A percentile compares a stretch with the other conserved stretches of the same genome.
Evolutionary conservation across 352 stramenopile genomes (phyloP).

Genomic region (Pythium chondricola): DNA sequence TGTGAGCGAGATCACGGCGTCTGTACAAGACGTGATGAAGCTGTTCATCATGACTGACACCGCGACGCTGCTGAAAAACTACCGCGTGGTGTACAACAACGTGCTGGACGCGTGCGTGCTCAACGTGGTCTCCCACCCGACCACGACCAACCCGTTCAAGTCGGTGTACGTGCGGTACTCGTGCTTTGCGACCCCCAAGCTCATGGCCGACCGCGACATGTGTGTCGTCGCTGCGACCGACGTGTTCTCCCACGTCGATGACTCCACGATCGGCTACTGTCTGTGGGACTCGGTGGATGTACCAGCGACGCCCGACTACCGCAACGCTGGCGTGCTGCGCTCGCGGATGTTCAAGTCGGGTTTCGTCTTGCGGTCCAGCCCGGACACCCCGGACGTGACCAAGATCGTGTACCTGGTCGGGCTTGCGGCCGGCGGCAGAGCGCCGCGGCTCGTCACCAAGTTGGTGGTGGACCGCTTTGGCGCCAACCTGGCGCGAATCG

Average conservation of each 20-base stretch:
- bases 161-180: constrained; percentile 31
- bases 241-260: constrained; percentile 23
- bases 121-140: constrained; percentile 32
- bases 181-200: constrained; percentile 25
- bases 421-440: too few species aligned
- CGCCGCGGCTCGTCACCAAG: too few species aligned
- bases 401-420: too few species aligned
- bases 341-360: constrained; percentile 45
- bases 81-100: constrained; percentile 40
- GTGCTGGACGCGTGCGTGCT: constrained; percentile 38
- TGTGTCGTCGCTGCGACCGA: constrained; percentile 34
- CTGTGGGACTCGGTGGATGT: constrained; percentile 54
- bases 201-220: constrained; percentile 29
- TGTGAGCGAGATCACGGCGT: constrained; percentile 30
- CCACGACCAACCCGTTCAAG: constrained; percentile 28
- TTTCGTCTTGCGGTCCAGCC: constrained; percentile 44
- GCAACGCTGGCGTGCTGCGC: constrained; percentile 17
- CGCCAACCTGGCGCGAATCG: too few species aligned
- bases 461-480: too few species aligned
- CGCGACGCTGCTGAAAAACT: constrained; percentile 30
- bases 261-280: constrained; percentile 51
- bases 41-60: constrained; percentile 40
- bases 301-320: constrained; percentile 10
- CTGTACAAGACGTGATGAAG: constrained; percentile 37
- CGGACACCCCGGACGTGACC: too few species aligned